Evolutionary conservation across 257 asterid species (phyloP).

Genomic region (Euphrasia confusa): DNA sequence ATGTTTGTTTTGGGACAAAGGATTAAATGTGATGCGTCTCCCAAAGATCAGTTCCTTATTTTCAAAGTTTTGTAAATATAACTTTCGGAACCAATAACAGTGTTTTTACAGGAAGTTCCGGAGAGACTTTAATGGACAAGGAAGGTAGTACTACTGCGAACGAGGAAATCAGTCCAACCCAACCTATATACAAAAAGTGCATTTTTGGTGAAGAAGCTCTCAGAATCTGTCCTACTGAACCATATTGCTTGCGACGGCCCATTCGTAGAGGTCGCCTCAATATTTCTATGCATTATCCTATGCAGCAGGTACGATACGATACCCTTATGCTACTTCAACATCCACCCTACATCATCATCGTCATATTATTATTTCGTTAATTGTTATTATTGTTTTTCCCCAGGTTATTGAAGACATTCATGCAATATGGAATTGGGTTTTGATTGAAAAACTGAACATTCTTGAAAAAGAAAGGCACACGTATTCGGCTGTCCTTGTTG

Average conservation of each 20-base stretch:
- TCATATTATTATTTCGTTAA: not conserved
- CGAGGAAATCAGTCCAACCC: constrained; percentile 45
- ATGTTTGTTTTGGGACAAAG: constrained; percentile 5
- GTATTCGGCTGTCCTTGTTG: constrained; percentile 81
- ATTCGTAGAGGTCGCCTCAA: constrained; percentile 96
- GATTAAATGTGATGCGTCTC: constrained; percentile 20
- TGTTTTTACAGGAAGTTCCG: constrained; percentile 43
- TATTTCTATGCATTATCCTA: constrained; percentile 74
- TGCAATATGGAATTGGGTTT: constrained; percentile 89
- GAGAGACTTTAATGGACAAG: constrained; percentile 33
- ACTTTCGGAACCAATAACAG: constrained; percentile 23
- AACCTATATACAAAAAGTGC: constrained; percentile 58
- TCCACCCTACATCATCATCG: too few relatives aligned
- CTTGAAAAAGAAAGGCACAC: constrained; percentile 58
- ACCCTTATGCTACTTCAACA: not conserved
- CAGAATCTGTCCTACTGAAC: constrained; percentile 66
- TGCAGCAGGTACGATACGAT: constrained; percentile 71
- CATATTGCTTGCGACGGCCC: constrained; percentile 90
- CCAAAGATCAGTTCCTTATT: not conserved
- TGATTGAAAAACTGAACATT: constrained; percentile 67
- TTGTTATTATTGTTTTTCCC: not conserved
- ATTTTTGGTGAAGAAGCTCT: constrained; percentile 95
- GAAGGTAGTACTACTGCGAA: constrained; percentile 33
- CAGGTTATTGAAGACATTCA: constrained; percentile 92
- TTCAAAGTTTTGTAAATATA: not conserved